These are phyloP conservation scores for Naganishia sp. DNA, from an alignment of 1,284 basidiomycete genomes.

Conservation along the genomic window DNA sequence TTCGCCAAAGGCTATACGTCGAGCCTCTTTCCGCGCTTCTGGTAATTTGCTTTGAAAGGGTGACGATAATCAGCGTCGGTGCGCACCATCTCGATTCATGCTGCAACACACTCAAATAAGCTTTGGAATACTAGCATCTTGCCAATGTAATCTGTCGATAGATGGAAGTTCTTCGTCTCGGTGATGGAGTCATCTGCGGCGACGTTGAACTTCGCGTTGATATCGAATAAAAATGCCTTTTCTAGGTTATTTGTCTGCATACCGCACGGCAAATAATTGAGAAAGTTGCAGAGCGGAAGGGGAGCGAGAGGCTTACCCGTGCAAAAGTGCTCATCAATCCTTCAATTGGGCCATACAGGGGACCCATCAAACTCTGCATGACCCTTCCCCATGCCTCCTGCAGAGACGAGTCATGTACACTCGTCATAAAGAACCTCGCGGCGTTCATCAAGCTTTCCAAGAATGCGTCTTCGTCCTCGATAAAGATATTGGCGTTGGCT, in stretches of 20 bases:
- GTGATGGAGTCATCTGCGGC: constrained; percentile 92
- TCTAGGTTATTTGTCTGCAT: constrained; percentile 51
- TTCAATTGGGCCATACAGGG: constrained; percentile 52
- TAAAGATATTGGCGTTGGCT: constrained; percentile 30
- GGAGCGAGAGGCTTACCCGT: constrained; percentile 43
- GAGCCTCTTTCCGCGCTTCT: constrained; percentile 28
- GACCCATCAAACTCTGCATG: constrained; percentile 57
- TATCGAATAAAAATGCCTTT: constrained; percentile 91
- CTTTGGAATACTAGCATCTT: constrained; percentile 83
- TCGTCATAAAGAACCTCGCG: constrained; percentile 57
- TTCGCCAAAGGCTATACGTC: constrained; percentile 30
- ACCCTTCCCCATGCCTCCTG: constrained; percentile 60
- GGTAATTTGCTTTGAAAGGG: constrained; percentile 13
- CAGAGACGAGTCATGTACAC: constrained; percentile 59
- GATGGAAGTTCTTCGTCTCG: constrained; percentile 79
- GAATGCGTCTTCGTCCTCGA: constrained; percentile 40
- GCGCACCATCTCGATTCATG: not conserved
- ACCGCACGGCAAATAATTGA: not conserved
- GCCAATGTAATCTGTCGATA: constrained; percentile 87
- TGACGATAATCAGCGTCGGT: not conserved
- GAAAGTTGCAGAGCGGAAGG: not conserved
- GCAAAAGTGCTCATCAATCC: constrained; percentile 55
- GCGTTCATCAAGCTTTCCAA: constrained; percentile 49
- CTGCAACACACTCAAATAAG: constrained; percentile 68
- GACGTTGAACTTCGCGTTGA: constrained; percentile 78